Evolutionary conservation across 2,329 filamentous ascomycete species (phyloP).

Genomic region (Claviceps digitariae): DNA sequence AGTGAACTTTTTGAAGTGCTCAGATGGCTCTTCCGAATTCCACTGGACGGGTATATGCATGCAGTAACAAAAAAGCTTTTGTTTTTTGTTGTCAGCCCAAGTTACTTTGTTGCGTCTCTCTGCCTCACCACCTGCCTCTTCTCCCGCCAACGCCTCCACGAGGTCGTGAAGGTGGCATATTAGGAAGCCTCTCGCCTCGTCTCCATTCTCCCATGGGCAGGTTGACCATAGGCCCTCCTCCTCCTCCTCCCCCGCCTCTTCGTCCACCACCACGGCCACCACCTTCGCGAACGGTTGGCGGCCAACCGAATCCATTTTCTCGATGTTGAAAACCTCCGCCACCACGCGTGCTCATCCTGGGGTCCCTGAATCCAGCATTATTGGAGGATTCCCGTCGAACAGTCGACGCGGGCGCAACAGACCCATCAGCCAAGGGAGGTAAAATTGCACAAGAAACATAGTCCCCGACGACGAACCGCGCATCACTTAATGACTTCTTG

Average conservation of each 20-base stretch:
- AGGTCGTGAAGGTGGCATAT: slow-evolving; percentile 25
- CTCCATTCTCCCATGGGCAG: slow-evolving; percentile 49
- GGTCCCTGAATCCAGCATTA: slow-evolving; percentile 3
- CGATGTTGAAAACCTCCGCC: slow-evolving; percentile 14
- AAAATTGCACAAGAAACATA: slow-evolving; percentile 74
- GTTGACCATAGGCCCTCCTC: slow-evolving; percentile 14
- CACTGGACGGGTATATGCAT: slow-evolving; percentile 17
- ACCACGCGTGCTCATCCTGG: slow-evolving; percentile 13
- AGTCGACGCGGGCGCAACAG: slow-evolving; percentile 49
- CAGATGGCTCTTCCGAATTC: background rate
- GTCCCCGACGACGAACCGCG: slow-evolving; percentile 77
- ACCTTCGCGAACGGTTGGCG: slow-evolving; percentile 20
- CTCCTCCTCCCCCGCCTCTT: slow-evolving; percentile 23
- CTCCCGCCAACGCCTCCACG: slow-evolving; percentile 14
- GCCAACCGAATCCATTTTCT: slow-evolving; percentile 19
- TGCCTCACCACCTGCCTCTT: slow-evolving; percentile 15
- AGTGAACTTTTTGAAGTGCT: background rate
- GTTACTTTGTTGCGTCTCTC: background rate
- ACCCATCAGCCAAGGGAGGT: slow-evolving; percentile 60
- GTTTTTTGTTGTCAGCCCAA: background rate
- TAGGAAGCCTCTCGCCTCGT: slow-evolving; percentile 49
- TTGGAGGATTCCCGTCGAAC: slow-evolving; percentile 14
- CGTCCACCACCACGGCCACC: slow-evolving; percentile 22
- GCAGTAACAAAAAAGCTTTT: background rate
- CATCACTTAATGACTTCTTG: slow-evolving; percentile 66